Evolutionary conservation across 306 rosid genomes (phyloP).

Genomic region (Trifolium pratense): DNA sequence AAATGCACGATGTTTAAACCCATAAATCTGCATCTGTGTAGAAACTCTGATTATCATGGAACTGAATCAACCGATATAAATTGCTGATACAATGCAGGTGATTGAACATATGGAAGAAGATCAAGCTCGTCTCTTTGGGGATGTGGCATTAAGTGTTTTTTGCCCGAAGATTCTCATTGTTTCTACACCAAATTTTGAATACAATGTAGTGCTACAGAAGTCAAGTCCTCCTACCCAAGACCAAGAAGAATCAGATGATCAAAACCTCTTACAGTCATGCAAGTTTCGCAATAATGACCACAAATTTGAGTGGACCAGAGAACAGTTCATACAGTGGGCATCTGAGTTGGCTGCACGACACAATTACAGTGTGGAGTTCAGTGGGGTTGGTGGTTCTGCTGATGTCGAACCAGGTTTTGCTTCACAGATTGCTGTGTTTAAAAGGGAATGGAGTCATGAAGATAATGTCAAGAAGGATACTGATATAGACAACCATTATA

Average conservation of each 20-base stretch:
- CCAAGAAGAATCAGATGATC: conserved; percentile 71
- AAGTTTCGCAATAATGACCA: conserved; percentile 95
- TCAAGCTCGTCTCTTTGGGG: conserved; percentile 80
- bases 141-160: conserved; percentile 70
- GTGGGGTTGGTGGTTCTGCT: conserved; percentile 90
- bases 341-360: conserved; percentile 67
- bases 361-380: conserved; percentile 75
- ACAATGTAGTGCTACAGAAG: conserved; percentile 82
- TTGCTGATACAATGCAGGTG: conserved; percentile 56
- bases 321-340: conserved; percentile 86
- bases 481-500: conserved; percentile 45
- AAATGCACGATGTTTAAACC: conserved; percentile 7
- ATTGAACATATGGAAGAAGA: conserved; percentile 98
- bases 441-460: conserved; percentile 44
- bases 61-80: conserved; percentile 30
- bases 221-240: conserved; percentile 61
- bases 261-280: conserved; percentile 60
- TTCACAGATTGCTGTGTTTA: conserved; percentile 95
- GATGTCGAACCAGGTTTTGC: conserved; percentile 93
- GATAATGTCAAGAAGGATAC: conserved; percentile 36
- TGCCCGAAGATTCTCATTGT: conserved; percentile 82
- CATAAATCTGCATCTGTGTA: background rate
- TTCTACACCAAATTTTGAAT: conserved; percentile 94
- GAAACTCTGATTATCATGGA: conserved; percentile 20
- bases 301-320: conserved; percentile 97